Percentiles rank a stretch among this genome's conserved stretches.
Conservation (phyloP, 2,329 filamentous ascomycete genomes). For the Xylaria sp. region DNA sequence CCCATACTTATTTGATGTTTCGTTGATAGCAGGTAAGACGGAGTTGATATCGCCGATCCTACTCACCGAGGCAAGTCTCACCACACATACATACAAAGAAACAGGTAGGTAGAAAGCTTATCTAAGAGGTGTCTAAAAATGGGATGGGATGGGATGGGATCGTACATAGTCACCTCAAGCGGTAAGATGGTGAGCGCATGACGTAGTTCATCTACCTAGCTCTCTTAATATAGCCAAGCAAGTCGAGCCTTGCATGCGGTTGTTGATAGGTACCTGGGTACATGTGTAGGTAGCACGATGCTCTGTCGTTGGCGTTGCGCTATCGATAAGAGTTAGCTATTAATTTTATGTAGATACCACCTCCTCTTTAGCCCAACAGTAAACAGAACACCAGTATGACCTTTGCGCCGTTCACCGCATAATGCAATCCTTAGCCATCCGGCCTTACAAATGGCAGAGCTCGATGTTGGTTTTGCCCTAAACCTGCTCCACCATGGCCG, state of each 20-base stretch:
- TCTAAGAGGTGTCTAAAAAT: too few relatives aligned
- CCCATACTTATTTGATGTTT: neutral
- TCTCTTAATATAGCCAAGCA: too few relatives aligned
- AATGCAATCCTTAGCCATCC: neutral
- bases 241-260: neutral
- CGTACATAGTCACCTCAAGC: too few relatives aligned
- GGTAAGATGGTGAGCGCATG: too few relatives aligned
- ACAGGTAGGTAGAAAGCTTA: neutral
- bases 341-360: constrained; percentile 1
- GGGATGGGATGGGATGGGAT: too few relatives aligned
- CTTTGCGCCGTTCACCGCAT: neutral
- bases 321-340: constrained; percentile 30
- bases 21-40: neutral
- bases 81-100: neutral
- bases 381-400: neutral
- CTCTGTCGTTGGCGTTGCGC: neutral
- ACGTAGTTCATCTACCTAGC: neutral
- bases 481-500: constrained; percentile 35
- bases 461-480: neutral
- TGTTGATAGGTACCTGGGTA: neutral
- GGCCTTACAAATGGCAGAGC: constrained; percentile 6
- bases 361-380: neutral
- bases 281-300: neutral
- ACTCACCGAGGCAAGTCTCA: neutral
- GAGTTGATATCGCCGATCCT: neutral